Percentiles rank a stretch among this genome's conserved stretches.
phyloP scores from a whole-genome alignment of 805 yeast species.

The Kazachstania psychrophila region DNA sequence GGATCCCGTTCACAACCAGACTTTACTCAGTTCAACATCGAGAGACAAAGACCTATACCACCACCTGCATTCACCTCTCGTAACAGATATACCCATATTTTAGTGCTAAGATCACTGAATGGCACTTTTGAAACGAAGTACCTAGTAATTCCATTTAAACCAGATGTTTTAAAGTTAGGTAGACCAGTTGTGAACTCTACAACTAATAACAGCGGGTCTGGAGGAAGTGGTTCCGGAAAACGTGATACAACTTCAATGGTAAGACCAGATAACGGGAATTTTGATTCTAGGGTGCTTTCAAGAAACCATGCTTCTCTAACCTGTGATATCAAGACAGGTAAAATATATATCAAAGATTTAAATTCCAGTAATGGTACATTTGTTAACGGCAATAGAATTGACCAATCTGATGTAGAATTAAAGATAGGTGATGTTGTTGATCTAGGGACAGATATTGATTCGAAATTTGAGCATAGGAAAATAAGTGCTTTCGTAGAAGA shows the following conservation, averaged over 20 bases:
- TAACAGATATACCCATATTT: conserved; percentile 41
- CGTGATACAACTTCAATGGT: conserved; percentile 32
- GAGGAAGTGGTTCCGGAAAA: conserved; percentile 30
- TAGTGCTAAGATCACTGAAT: conserved; percentile 70
- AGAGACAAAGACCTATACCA: conserved; percentile 2
- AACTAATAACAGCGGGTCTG: neutral
- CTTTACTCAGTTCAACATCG: conserved; percentile 7
- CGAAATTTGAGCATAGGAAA: conserved; percentile 64
- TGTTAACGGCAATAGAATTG: conserved; percentile 65
- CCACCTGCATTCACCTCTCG: conserved; percentile 9
- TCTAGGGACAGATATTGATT: conserved; percentile 77
- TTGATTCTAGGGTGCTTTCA: conserved; percentile 86
- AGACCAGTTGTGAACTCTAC: conserved; percentile 54
- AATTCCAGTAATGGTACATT: conserved; percentile 94
- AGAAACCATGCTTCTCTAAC: conserved; percentile 90
- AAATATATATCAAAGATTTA: conserved; percentile 70
- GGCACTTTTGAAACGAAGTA: conserved; percentile 75
- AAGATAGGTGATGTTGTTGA: conserved; percentile 82
- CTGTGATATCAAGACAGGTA: conserved; percentile 55
- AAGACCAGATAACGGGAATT: conserved; percentile 73
- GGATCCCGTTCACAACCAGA: conserved; percentile 14
- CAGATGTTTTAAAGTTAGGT: conserved; percentile 80
- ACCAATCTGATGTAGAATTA: conserved; percentile 47
- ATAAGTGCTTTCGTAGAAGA: conserved; percentile 78
- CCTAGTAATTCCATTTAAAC: conserved; percentile 67